Evolutionary conservation across 257 asterid genomes (phyloP).

Genomic region (Agastache rugosa): DNA sequence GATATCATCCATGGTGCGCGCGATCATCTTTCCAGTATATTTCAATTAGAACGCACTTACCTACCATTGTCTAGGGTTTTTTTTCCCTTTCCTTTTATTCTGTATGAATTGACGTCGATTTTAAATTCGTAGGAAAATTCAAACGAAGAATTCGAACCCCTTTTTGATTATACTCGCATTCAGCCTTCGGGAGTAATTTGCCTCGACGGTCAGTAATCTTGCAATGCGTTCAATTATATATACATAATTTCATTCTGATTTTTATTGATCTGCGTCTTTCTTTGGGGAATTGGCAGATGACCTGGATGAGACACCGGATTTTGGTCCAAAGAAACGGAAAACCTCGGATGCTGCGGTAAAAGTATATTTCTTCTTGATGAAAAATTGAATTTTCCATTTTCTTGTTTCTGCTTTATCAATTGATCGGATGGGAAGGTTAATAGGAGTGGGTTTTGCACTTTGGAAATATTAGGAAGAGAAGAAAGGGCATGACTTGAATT

Average conservation of each 20-base stretch:
- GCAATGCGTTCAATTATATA: neutral
- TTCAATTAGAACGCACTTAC: neutral
- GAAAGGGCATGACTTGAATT: conserved; percentile 45
- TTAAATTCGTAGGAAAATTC: conserved; percentile 56
- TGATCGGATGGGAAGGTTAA: conserved; percentile 22
- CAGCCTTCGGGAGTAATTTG: conserved; percentile 59
- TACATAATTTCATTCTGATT: neutral
- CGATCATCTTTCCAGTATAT: conserved; percentile 22
- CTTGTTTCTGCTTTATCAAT: neutral
- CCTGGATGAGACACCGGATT: conserved; percentile 57
- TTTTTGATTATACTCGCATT: conserved; percentile 86
- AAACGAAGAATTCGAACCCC: conserved; percentile 90
- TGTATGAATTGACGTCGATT: conserved; percentile 14
- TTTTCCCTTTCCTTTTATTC: neutral
- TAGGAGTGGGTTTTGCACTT: conserved; percentile 10
- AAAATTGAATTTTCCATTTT: neutral
- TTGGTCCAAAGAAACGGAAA: conserved; percentile 58
- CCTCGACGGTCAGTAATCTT: conserved; percentile 59
- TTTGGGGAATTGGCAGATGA: conserved; percentile 61
- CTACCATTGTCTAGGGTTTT: conserved; percentile 38
- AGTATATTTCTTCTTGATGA: neutral
- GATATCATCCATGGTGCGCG: conserved; percentile 40
- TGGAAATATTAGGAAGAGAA: conserved; percentile 52
- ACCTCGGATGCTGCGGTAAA: conserved; percentile 50
- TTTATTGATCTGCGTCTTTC: conserved; percentile 16